Conservation (phyloP, 2,329 filamentous ascomycete species). For the Colletotrichum limetticola region DNA sequence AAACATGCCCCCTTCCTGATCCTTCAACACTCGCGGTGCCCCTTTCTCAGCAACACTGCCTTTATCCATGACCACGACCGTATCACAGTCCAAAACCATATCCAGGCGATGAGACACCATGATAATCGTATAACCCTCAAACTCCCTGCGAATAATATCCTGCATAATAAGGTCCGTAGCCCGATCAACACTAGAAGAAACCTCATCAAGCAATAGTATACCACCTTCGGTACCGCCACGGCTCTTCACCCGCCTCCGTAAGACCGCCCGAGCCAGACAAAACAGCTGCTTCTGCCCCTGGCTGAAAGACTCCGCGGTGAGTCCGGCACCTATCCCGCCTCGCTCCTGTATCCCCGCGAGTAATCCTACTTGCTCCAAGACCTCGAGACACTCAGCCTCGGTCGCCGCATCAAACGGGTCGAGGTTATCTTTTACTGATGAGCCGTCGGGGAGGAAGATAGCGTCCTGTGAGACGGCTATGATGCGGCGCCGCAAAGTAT, state of each 20-base stretch:
- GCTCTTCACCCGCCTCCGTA: conserved; percentile 51
- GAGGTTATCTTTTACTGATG: conserved; percentile 53
- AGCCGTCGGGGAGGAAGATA: conserved; percentile 59
- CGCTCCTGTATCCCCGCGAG: conserved; percentile 44
- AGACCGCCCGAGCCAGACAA: conserved; percentile 68
- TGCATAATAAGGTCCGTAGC: conserved; percentile 47
- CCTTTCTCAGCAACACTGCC: conserved; percentile 51
- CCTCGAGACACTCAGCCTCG: conserved; percentile 45
- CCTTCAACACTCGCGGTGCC: background rate
- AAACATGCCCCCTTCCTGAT: conserved; percentile 7
- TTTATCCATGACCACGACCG: conserved; percentile 54
- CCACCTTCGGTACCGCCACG: conserved; percentile 31
- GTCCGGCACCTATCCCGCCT: conserved; percentile 47
- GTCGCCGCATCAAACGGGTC: conserved; percentile 50
- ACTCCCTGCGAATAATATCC: conserved; percentile 43
- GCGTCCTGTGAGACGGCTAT: conserved; percentile 65
- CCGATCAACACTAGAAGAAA: conserved; percentile 46
- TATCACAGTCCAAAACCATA: conserved; percentile 59
- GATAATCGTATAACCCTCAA: conserved; percentile 57
- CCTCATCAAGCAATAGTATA: conserved; percentile 47
- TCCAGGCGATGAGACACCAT: conserved; percentile 51
- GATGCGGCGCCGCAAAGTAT: conserved; percentile 56
- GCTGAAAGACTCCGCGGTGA: conserved; percentile 61
- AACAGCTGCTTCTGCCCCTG: conserved; percentile 74
- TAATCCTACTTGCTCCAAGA: conserved; percentile 49